These are phyloP conservation scores for Ascochyta fabae DNA, from an alignment of 2,329 filamentous ascomycete genomes.

Conservation along the genomic window DNA sequence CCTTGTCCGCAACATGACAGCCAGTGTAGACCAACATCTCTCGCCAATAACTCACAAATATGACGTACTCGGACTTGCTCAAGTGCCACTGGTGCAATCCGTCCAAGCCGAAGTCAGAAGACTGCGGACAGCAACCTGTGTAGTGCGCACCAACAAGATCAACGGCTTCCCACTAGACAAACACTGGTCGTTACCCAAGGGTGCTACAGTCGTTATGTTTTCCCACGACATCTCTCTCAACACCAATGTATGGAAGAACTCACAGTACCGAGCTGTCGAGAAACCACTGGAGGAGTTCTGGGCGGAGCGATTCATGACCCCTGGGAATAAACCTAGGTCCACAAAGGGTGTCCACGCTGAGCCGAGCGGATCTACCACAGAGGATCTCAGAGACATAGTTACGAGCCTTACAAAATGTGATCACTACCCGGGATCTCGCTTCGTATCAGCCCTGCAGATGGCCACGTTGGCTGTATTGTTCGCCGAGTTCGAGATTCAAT, in stretches of 20 bases:
- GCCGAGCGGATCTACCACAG: not conserved
- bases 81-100: slow-evolving; percentile 33
- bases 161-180: slow-evolving; percentile 29
- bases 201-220: slow-evolving; percentile 24
- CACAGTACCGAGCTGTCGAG: slow-evolving; percentile 21
- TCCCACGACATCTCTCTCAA: slow-evolving; percentile 37
- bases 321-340: slow-evolving; percentile 6
- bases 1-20: slow-evolving; percentile 24
- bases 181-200: slow-evolving; percentile 29
- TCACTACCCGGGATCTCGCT: slow-evolving; percentile 17
- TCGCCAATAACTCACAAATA: slow-evolving; percentile 18
- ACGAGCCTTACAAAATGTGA: slow-evolving; percentile 28
- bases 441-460: slow-evolving; percentile 27
- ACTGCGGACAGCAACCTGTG: slow-evolving; percentile 25
- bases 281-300: slow-evolving; percentile 37
- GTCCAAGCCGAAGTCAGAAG: slow-evolving; percentile 34
- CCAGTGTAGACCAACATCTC: slow-evolving; percentile 16
- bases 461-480: slow-evolving; percentile 33
- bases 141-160: slow-evolving; percentile 15
- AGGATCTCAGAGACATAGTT: slow-evolving; percentile 16
- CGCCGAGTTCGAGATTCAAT: slow-evolving; percentile 35
- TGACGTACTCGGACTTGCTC: slow-evolving; percentile 23
- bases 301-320: slow-evolving; percentile 33
- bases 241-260: slow-evolving; percentile 29
- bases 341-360: not conserved